Conservation (phyloP, 768 basidiomycete species). For the Kwoniella pini region DNA sequence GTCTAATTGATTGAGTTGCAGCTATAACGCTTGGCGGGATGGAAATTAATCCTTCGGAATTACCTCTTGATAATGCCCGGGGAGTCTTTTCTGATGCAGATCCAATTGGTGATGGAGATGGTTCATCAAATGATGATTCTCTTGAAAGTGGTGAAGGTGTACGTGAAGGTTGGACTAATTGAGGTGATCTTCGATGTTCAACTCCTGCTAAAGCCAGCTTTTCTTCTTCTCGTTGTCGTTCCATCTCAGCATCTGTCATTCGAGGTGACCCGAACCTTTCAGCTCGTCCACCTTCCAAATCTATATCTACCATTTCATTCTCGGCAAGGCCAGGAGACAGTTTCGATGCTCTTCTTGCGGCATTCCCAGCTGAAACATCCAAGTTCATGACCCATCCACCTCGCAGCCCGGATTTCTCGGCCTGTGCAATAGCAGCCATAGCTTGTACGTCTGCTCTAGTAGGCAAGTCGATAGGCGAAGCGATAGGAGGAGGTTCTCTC, state of each 20-base stretch:
- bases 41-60: background rate
- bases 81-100: constrained; percentile 21
- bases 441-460: constrained; percentile 55
- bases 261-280: constrained; percentile 45
- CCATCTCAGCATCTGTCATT: constrained; percentile 32
- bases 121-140: constrained; percentile 28
- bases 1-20: constrained; percentile 28
- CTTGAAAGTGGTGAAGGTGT: constrained; percentile 34
- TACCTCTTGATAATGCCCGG: constrained; percentile 7
- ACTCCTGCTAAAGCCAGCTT: constrained; percentile 33
- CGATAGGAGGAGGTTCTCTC: constrained; percentile 37
- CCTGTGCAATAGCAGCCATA: constrained; percentile 50
- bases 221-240: constrained; percentile 34
- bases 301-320: constrained; percentile 54
- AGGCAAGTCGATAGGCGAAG: constrained; percentile 51
- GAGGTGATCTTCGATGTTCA: constrained; percentile 34
- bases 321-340: constrained; percentile 9
- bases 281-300: constrained; percentile 52
- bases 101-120: background rate
- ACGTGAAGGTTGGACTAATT: constrained; percentile 14
- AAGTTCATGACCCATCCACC: constrained; percentile 56
- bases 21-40: constrained; percentile 32
- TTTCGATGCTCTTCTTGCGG: constrained; percentile 14
- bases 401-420: constrained; percentile 49
- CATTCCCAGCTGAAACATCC: constrained; percentile 30